These are phyloP conservation scores for Rhexocercosporidium sp. DNA, from an alignment of 2,329 filamentous ascomycete species.

Conservation along the genomic window DNA sequence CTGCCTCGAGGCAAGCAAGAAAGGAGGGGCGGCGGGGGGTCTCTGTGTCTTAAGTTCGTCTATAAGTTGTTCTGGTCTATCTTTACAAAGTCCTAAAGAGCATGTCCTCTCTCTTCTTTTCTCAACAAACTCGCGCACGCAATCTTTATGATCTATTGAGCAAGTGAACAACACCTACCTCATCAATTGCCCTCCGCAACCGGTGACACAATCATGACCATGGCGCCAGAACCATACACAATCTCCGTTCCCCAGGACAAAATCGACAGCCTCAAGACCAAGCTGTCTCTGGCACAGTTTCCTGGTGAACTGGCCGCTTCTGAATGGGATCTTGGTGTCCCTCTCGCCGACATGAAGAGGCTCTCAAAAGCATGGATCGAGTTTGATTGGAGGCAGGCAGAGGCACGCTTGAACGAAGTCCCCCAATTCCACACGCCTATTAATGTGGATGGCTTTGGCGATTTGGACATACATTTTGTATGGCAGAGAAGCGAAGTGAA, in stretches of 20 bases:
- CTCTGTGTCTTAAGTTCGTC: too few species aligned
- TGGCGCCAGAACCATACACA: conserved; percentile 47
- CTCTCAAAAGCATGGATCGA: conserved; percentile 62
- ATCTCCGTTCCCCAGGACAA: conserved; percentile 57
- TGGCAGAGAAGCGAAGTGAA: conserved; percentile 56
- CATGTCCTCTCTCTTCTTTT: background rate
- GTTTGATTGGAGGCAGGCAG: conserved; percentile 66
- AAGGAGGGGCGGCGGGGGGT: too few species aligned
- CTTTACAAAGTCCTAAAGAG: too few species aligned
- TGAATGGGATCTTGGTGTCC: conserved; percentile 63
- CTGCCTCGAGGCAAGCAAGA: too few species aligned
- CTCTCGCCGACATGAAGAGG: conserved; percentile 63
- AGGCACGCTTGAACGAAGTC: conserved; percentile 60
- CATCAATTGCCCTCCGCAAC: background rate
- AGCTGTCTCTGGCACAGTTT: conserved; percentile 58
- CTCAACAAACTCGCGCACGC: too few species aligned
- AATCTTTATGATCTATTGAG: background rate
- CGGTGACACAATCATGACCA: conserved; percentile 6
- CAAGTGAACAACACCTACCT: background rate
- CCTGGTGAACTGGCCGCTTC: conserved; percentile 60
- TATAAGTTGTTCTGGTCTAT: too few species aligned
- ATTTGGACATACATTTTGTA: conserved; percentile 67
- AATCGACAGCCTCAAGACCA: conserved; percentile 59
- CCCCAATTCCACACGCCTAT: conserved; percentile 63
- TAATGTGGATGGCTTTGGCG: conserved; percentile 61